Base-by-base conservation (phyloP, 345 rosid genomes). In the Salix arbutifolia region DNA sequence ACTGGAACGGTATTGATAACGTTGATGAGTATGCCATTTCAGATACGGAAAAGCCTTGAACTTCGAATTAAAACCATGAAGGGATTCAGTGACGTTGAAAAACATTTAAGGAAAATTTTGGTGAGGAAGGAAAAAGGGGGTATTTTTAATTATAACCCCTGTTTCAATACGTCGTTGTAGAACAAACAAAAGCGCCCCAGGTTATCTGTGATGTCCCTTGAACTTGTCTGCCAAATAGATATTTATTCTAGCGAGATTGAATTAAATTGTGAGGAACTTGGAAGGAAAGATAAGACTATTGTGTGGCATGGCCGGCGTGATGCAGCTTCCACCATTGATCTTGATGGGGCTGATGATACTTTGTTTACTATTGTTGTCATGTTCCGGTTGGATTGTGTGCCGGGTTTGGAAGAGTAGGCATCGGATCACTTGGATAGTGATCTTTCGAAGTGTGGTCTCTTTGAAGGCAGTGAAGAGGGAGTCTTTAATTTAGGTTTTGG, bases 361-460 rank as follows among this genome's bases (percentile, higher is more conserved):
- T 71, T 91, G 74, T 89, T 91, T 88, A 97, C 98, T 13, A 88
- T 91, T 37, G 91, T 91, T 80, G 82, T 92, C 74, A 92, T 84
- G 84, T 91, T 79, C 91, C 90, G 0, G 90, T 92, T 19, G 88
- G 83, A 70, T 72, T 92, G 72, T 89, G 87, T 64, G 93, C 86
- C 23, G 97, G 97, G 78, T 94, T 40, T 94, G 99, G 96, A 90
- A 83, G 83, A 66, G 92, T 74, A 89, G 99, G 81, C 98, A 91
- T 84, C 92, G 99, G 99, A 83, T 91, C 71, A 92, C 74, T 82
- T 94, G 87, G 97, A 91, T 62, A 92, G 98, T 85, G 97, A 96
- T 84, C 93, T 94, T 25, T 6, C 38, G 66, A 69, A 81, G 40
- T 94, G 96, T 58, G 48, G 62, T 7, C 16, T 71, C 37, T 92